Base-by-base conservation (phyloP, 805 yeast species). In the Lachancea lanzarotensis region DNA sequence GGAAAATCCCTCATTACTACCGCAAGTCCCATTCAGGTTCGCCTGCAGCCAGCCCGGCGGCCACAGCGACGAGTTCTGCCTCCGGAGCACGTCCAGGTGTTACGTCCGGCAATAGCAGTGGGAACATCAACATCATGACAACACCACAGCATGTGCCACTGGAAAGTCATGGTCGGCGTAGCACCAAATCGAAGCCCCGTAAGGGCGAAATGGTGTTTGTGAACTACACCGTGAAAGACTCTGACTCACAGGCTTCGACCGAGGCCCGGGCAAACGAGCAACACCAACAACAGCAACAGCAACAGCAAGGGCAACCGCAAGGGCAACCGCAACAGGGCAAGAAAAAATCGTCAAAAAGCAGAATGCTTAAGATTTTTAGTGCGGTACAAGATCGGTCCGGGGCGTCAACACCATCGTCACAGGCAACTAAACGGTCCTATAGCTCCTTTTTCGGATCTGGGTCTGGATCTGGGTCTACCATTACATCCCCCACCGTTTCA, bases 1-100 rank as follows among this genome's bases (percentile, higher is more conserved):
- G 66, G 66, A 62, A 60, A 45, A 62, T 62, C 26, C 66, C 66
- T 10, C 66, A 62, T 45, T 62, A 62, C 40, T 62, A 62, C 42
- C 54, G 61, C 27, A 55, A 63, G 42, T 50, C 57, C 2, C 27
- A 33, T 20, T n/a, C 27, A n/a, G 19, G 38, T 19, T 16, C 34
- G 35, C 20, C 18, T 11, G 18, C 17, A 12, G 20, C 35, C 6
- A 16, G 34, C 15, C 17, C 15, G n/a, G n/a, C n/a, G n/a, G n/a
- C n/a, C n/a, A n/a, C n/a, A n/a, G n/a, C n/a, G n/a, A n/a, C n/a
- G n/a, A n/a, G n/a, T n/a, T 22, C 25, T 22, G 25, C 25, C 25
- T 22, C 25, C 8, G 4, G 8, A 22, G 25, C 8, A 9, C 17
- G 13, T 38, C 15, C 13, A 15, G 34, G 25, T 17, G 15, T 12